Base-by-base conservation (phyloP, 2,329 filamentous ascomycete species). In the Trichoderma harzianum region DNA sequence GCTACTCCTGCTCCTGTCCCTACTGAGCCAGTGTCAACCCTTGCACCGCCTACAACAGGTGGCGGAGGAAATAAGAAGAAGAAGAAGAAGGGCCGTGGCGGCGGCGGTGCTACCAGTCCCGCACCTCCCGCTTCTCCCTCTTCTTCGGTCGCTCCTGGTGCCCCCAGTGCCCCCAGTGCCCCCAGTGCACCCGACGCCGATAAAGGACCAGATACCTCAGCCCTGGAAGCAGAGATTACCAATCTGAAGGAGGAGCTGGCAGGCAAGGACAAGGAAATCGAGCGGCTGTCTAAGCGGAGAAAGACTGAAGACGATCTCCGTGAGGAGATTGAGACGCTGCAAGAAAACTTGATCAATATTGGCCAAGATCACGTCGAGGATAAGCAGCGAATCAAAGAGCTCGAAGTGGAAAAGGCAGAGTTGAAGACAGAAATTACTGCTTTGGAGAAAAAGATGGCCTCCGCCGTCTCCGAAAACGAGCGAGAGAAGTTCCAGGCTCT, bases 291-390 rank as follows among this genome's bases (percentile, higher is more conserved):
- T 30, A 87, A 88, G 70, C 91, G 92, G 79, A 85, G 93, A 61
- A 90, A 90, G 78, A 92, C 91, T 18, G 93, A 96, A 71, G 93
- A 95, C 69, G 91, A 91, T 24, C 84, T 97, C 57, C 87, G 89
- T 30, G 95, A 97, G 77, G 95, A 98, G 81, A 92, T 98, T 72
- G 94, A 97, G 76, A 90, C 89, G 4, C 84, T 98, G 73, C 89
- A 92, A 65, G 93, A 97, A 70, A 93, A 95, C 74, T 84, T 98
- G 8, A 83, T 95, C 57, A 86, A 89, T 63, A 90, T 97, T 73
- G 94, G 94, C 11, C 89, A 94, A 76, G 93, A 97, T 73, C 92
- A 95, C 76, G 93, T 97, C 12, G 91, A 93, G 75, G 91, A 92
- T 16, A 95, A 94, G 81, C 90, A 96, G 75, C 90, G 88, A 79